phyloP scores from a whole-genome alignment of 768 basidiomycete species.

The Naganishia kalamii region DNA sequence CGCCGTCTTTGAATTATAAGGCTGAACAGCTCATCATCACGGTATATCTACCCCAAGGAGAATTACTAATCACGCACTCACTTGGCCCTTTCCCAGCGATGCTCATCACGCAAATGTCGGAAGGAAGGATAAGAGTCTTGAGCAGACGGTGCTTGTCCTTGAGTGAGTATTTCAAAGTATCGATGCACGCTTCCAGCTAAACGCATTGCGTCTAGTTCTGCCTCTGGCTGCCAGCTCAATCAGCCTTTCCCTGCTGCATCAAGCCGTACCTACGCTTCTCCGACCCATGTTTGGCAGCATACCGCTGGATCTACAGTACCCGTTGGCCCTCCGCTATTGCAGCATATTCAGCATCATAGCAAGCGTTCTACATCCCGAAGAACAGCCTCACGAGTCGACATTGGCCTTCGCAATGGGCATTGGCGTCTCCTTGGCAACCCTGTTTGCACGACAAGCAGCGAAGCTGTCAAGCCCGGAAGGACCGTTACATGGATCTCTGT shows the following conservation, averaged over 20 bases:
- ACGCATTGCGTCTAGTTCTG: no score
- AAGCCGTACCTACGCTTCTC: background rate
- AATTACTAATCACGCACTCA: no score
- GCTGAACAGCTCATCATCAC: no score
- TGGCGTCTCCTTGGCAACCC: background rate
- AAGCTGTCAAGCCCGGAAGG: background rate
- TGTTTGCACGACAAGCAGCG: background rate
- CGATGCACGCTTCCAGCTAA: no score
- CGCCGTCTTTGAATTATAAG: no score
- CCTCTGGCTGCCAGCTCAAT: background rate
- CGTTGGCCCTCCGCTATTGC: background rate
- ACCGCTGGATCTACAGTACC: background rate
- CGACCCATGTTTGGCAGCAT: constrained; percentile 13
- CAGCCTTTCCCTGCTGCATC: background rate
- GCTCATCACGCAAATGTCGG: no score
- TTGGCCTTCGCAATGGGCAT: background rate
- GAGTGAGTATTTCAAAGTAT: no score
- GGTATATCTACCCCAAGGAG: no score
- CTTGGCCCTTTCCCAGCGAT: no score
- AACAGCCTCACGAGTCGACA: background rate
- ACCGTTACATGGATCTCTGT: background rate
- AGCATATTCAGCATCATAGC: background rate
- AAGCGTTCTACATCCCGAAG: background rate
- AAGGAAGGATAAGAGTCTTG: no score
- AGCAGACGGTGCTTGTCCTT: no score